phyloP scores from a whole-genome alignment of 768 basidiomycete species.

The Russula foetens region DNA sequence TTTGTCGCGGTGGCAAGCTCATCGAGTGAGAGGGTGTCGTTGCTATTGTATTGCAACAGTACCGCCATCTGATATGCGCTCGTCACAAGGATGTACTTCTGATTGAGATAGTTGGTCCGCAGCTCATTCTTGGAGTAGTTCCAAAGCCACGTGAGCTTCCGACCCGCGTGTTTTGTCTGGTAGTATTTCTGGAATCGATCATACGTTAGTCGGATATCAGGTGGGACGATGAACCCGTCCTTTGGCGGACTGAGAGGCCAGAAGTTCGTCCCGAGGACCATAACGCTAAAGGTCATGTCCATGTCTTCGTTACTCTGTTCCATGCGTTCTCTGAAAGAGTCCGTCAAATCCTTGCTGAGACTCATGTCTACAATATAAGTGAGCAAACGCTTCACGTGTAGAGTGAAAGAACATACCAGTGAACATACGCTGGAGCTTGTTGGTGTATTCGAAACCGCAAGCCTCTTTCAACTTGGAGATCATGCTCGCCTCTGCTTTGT shows the following conservation, averaged over 20 bases:
- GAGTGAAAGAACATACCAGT: slow-evolving; percentile 49
- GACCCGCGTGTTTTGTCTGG: slow-evolving; percentile 86
- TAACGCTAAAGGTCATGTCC: slow-evolving; percentile 85
- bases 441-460: slow-evolving; percentile 95
- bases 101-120: slow-evolving; percentile 83
- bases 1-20: slow-evolving; percentile 76
- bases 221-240: slow-evolving; percentile 83
- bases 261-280: slow-evolving; percentile 92
- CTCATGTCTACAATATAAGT: slow-evolving; percentile 62
- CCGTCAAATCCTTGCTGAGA: slow-evolving; percentile 89
- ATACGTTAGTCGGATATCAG: slow-evolving; percentile 80
- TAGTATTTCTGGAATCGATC: slow-evolving; percentile 92
- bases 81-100: slow-evolving; percentile 95
- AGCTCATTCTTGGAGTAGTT: slow-evolving; percentile 97
- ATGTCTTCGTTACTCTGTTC: slow-evolving; percentile 76
- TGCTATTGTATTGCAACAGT: slow-evolving; percentile 87
- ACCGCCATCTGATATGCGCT: slow-evolving; percentile 94
- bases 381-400: not conserved
- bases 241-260: slow-evolving; percentile 85
- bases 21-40: slow-evolving; percentile 75
- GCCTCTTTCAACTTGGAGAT: slow-evolving; percentile 95
- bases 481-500: slow-evolving; percentile 96
- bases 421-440: slow-evolving; percentile 95
- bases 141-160: slow-evolving; percentile 98
- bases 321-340: slow-evolving; percentile 92